Percentiles rank a stretch among this genome's conserved stretches.
phyloP scores from a whole-genome alignment of 2,329 filamentous ascomycete species.

The Exophiala xenobiotica region DNA sequence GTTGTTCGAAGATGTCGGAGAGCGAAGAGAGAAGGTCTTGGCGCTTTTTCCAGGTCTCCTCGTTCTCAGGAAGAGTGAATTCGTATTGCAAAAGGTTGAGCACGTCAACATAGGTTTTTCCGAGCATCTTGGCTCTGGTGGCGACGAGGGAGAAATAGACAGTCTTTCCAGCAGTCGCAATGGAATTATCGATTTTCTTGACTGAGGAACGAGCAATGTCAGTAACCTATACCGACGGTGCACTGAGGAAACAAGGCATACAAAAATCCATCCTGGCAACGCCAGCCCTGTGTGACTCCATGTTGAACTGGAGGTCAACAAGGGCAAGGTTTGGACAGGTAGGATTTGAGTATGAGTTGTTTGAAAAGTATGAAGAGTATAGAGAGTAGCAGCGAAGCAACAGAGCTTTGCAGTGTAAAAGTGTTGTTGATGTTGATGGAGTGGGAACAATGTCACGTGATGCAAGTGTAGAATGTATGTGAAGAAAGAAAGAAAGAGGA shows the following conservation, averaged over 20 bases:
- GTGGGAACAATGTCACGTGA: no score
- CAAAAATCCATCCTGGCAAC: conserved; percentile 6
- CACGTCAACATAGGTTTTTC: conserved; percentile 22
- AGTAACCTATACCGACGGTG: conserved; percentile 4
- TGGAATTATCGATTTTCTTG: conserved; percentile 15
- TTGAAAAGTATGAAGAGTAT: neutral
- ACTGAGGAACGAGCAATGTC: conserved; percentile 1
- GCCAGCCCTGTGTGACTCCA: conserved; percentile 1
- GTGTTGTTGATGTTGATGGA: neutral
- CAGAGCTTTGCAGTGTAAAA: neutral
- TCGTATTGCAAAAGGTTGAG: conserved; percentile 27
- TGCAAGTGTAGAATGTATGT: no score
- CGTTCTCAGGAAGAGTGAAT: conserved; percentile 24
- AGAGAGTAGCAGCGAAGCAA: neutral
- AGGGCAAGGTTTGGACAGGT: neutral
- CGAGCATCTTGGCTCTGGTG: conserved; percentile 25
- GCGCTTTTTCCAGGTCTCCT: conserved; percentile 30
- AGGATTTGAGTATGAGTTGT: neutral
- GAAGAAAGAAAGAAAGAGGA: no score
- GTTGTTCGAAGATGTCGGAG: conserved; percentile 26
- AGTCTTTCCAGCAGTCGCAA: conserved; percentile 14
- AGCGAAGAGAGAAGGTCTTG: conserved; percentile 26
- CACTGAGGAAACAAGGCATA: conserved; percentile 2
- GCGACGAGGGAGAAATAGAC: conserved; percentile 21
- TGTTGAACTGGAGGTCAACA: neutral